These are phyloP conservation scores for Fusarium multiceps DNA, from an alignment of 2,329 filamentous ascomycete genomes.

Conservation along the genomic window DNA sequence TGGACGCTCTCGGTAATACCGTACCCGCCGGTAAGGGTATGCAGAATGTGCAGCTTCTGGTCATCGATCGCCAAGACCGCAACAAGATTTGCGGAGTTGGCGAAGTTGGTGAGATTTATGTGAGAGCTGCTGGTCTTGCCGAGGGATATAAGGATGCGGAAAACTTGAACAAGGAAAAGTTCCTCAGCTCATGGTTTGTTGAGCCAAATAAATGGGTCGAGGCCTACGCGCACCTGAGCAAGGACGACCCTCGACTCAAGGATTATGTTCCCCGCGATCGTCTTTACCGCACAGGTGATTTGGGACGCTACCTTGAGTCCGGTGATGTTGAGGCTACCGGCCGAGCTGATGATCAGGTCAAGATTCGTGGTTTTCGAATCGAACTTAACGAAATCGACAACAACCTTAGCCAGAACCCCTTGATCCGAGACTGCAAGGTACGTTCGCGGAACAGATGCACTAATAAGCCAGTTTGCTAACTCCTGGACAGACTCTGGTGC, in stretches of 20 bases:
- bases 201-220: slow-evolving; percentile 76
- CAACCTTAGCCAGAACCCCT: slow-evolving; percentile 77
- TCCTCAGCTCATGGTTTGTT: slow-evolving; percentile 87
- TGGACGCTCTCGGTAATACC: slow-evolving; percentile 68
- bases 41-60: slow-evolving; percentile 86
- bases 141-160: slow-evolving; percentile 66
- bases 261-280: slow-evolving; percentile 82
- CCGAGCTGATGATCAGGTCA: slow-evolving; percentile 88
- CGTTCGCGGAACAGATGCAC: background rate
- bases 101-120: slow-evolving; percentile 85
- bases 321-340: slow-evolving; percentile 84
- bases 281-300: slow-evolving; percentile 87
- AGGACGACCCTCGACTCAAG: slow-evolving; percentile 71
- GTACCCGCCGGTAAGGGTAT: slow-evolving; percentile 89
- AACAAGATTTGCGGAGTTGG: slow-evolving; percentile 80
- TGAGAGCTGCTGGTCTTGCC: slow-evolving; percentile 84
- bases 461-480: background rate
- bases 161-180: slow-evolving; percentile 64
- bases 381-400: slow-evolving; percentile 92
- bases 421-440: slow-evolving; percentile 81
- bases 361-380: slow-evolving; percentile 95
- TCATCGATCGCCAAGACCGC: slow-evolving; percentile 76
- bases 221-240: slow-evolving; percentile 65
- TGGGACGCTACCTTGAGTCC: slow-evolving; percentile 69
- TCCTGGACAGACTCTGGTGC: slow-evolving; percentile 71